Percentiles rank a stretch among this genome's conserved stretches.
These are phyloP conservation scores for Salix brachista DNA, from an alignment of 345 rosid species.

Conservation along the genomic window DNA sequence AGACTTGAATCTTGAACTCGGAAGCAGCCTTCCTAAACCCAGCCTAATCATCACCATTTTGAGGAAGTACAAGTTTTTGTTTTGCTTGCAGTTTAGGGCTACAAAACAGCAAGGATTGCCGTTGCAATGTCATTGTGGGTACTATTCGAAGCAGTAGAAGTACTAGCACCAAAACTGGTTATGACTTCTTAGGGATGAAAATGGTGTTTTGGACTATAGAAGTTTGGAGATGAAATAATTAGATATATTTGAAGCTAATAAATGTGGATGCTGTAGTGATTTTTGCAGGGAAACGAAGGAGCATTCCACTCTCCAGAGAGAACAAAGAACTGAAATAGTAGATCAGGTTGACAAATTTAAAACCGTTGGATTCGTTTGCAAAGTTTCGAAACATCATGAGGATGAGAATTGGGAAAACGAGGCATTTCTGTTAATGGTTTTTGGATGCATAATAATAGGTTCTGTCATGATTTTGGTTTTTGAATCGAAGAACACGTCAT, in stretches of 20 bases:
- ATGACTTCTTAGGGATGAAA: conserved; percentile 78
- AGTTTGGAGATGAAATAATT: conserved; percentile 56
- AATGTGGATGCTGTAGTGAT: neutral
- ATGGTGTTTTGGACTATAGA: conserved; percentile 57
- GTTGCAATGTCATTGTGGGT: conserved; percentile 24
- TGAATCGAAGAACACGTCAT: no score
- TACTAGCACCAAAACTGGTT: conserved; percentile 30
- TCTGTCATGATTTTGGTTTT: no score
- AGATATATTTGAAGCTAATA: neutral
- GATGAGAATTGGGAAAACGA: neutral
- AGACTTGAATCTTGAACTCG: conserved; percentile 80
- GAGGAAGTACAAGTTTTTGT: conserved; percentile 28
- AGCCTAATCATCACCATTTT: conserved; percentile 10
- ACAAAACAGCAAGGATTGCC: conserved; percentile 52
- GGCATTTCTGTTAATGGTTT: no score
- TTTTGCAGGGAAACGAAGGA: neutral
- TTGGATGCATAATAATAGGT: no score
- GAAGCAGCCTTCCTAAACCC: conserved; percentile 68
- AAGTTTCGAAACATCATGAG: neutral
- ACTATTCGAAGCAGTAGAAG: conserved; percentile 21
- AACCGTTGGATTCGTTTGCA: neutral
- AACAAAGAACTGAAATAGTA: neutral
- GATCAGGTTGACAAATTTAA: neutral
- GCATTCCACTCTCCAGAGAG: neutral
- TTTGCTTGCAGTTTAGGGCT: conserved; percentile 51